Percentiles rank a stretch among this genome's conserved stretches.
phyloP scores from a whole-genome alignment of 2,329 filamentous ascomycete species.

The Periglandula ipomoeae region DNA sequence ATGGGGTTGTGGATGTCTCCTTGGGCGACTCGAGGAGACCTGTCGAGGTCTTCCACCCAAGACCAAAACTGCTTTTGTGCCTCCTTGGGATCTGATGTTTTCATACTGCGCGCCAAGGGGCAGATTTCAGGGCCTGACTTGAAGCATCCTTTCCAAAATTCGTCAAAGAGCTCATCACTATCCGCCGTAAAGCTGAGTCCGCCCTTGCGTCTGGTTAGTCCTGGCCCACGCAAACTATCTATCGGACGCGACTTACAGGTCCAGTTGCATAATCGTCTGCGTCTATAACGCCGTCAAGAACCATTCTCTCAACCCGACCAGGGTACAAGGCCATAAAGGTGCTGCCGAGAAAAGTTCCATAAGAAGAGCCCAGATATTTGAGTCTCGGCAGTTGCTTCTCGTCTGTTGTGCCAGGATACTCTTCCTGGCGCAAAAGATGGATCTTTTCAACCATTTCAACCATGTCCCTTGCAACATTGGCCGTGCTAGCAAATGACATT shows the following conservation, averaged over 20 bases:
- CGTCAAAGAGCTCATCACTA: slow-evolving; percentile 23
- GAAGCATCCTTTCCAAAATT: slow-evolving; percentile 28
- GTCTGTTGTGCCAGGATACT: not conserved
- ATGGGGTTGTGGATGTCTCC: slow-evolving; percentile 12
- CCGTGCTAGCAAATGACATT: slow-evolving; percentile 24
- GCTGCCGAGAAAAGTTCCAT: slow-evolving; percentile 25
- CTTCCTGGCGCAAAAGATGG: slow-evolving; percentile 18
- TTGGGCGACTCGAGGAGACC: slow-evolving; percentile 13
- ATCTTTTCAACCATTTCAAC: slow-evolving; percentile 30
- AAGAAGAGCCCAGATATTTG: slow-evolving; percentile 41
- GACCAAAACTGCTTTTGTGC: slow-evolving; percentile 21
- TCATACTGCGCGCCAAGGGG: slow-evolving; percentile 18
- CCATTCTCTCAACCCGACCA: slow-evolving; percentile 27
- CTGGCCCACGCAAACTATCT: not conserved
- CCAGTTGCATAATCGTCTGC: slow-evolving; percentile 23
- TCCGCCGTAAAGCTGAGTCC: slow-evolving; percentile 28
- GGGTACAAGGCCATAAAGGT: slow-evolving; percentile 25
- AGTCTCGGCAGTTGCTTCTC: slow-evolving; percentile 14
- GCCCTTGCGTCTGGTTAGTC: slow-evolving; percentile 9
- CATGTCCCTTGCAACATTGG: slow-evolving; percentile 32
- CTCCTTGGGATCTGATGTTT: slow-evolving; percentile 9
- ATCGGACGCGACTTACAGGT: slow-evolving; percentile 5
- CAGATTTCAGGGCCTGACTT: slow-evolving; percentile 16
- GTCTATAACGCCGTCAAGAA: slow-evolving; percentile 30
- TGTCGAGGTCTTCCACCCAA: slow-evolving; percentile 19